These are phyloP conservation scores for Tuber melanosporum DNA, from an alignment of 495 filamentous ascomycete species.

Conservation along the genomic window DNA sequence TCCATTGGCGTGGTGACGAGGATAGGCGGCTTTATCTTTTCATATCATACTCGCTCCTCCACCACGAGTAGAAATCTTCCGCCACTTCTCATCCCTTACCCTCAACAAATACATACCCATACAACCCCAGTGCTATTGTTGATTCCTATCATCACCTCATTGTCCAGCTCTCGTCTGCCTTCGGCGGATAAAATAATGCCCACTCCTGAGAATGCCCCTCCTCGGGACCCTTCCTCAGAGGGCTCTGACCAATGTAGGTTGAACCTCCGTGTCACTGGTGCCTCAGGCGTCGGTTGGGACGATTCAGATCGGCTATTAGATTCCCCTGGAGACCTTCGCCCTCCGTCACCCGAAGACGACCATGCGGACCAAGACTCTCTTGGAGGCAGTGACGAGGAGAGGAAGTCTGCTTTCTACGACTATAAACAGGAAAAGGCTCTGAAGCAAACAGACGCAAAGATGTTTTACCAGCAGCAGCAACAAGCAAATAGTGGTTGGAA, in stretches of 20 bases:
- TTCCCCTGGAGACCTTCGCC: constrained; percentile 16
- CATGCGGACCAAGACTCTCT: constrained; percentile 29
- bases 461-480: constrained; percentile 90
- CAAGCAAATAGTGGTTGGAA: constrained; percentile 50
- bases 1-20: background rate
- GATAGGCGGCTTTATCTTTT: background rate
- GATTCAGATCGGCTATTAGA: constrained; percentile 18
- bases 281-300: constrained; percentile 19
- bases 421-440: constrained; percentile 66
- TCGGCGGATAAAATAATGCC: constrained; percentile 15
- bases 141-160: background rate
- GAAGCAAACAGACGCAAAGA: constrained; percentile 83
- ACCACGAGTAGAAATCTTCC: background rate
- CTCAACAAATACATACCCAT: background rate
- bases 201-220: constrained; percentile 20
- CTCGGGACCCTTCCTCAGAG: constrained; percentile 17
- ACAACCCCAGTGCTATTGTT: background rate
- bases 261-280: constrained; percentile 13
- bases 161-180: background rate
- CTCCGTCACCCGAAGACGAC: constrained; percentile 29
- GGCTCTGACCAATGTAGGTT: constrained; percentile 18
- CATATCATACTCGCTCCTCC: background rate
- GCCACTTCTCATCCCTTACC: background rate
- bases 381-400: constrained; percentile 32
- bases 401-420: constrained; percentile 42